These are phyloP conservation scores for Metarhizium robertsii DNA, from an alignment of 2,329 filamentous ascomycete species.

Conservation along the genomic window DNA sequence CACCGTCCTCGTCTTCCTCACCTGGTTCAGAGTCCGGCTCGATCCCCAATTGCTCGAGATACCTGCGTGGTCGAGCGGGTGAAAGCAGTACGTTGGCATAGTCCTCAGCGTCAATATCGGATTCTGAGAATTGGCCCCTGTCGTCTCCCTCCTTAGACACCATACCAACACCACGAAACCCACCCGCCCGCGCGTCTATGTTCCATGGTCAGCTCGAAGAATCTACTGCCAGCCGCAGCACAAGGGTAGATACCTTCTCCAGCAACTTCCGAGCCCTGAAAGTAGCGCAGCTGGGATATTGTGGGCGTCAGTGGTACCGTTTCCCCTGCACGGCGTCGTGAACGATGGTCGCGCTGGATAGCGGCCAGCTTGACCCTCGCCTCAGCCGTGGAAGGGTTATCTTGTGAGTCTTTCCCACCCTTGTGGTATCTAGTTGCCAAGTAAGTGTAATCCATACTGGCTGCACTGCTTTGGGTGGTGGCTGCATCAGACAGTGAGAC, in stretches of 20 bases:
- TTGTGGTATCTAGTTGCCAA: conserved; percentile 3
- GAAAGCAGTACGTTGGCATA: conserved; percentile 1
- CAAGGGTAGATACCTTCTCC: no score
- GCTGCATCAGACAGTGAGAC: background rate
- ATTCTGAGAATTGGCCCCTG: background rate
- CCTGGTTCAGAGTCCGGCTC: background rate
- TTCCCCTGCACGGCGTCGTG: conserved; percentile 4
- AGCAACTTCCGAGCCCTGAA: no score
- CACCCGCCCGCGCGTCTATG: no score
- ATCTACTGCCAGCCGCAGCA: no score
- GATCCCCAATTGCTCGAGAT: background rate
- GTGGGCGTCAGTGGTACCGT: background rate
- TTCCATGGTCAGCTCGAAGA: no score
- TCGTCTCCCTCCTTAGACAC: background rate
- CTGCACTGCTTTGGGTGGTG: background rate
- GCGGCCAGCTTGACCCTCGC: conserved; percentile 5
- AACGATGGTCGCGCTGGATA: no score
- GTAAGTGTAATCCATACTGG: conserved; percentile 2
- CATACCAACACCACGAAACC: no score
- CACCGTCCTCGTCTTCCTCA: conserved; percentile 1
- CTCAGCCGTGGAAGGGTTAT: conserved; percentile 5
- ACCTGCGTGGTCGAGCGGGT: conserved; percentile 2
- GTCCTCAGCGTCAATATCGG: background rate
- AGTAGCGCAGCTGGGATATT: no score
- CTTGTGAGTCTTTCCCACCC: conserved; percentile 6